Conservation (phyloP, 768 basidiomycete species). For the Clathrus columnatus region DNA sequence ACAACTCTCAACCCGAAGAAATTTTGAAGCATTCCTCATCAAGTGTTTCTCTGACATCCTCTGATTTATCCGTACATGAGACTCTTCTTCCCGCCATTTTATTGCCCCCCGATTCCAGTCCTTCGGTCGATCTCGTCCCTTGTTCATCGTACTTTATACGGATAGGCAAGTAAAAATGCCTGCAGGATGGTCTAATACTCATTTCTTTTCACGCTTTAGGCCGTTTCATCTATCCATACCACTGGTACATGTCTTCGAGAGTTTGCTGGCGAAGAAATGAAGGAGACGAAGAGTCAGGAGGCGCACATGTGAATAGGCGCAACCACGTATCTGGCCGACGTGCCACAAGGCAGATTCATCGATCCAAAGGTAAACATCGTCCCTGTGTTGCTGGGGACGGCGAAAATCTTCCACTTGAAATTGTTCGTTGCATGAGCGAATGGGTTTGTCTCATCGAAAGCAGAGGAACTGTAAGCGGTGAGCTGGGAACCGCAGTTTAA, state of each 20-base stretch:
- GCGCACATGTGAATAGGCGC: neutral
- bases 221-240: neutral
- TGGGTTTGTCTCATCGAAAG: conserved; percentile 54
- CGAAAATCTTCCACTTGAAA: conserved; percentile 50
- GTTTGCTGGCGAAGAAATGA: conserved; percentile 8
- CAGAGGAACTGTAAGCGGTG: conserved; percentile 49
- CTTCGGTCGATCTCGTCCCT: conserved; percentile 20
- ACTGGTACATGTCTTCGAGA: neutral
- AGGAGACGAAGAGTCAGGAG: neutral
- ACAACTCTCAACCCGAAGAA: too few relatives aligned
- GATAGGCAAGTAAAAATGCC: conserved; percentile 1
- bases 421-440: conserved; percentile 45
- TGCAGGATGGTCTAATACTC: neutral
- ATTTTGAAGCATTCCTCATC: too few relatives aligned
- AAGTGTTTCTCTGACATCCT: too few relatives aligned
- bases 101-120: neutral
- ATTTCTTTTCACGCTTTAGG: neutral
- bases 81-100: too few relatives aligned
- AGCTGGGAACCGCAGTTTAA: conserved; percentile 2
- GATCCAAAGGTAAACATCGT: conserved; percentile 19
- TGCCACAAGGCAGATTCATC: conserved; percentile 2
- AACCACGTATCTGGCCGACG: neutral
- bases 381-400: conserved; percentile 32
- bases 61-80: too few relatives aligned
- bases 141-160: conserved; percentile 13